These are phyloP conservation scores for Venturia asperata DNA, from an alignment of 2,329 filamentous ascomycete species.

Conservation along the genomic window DNA sequence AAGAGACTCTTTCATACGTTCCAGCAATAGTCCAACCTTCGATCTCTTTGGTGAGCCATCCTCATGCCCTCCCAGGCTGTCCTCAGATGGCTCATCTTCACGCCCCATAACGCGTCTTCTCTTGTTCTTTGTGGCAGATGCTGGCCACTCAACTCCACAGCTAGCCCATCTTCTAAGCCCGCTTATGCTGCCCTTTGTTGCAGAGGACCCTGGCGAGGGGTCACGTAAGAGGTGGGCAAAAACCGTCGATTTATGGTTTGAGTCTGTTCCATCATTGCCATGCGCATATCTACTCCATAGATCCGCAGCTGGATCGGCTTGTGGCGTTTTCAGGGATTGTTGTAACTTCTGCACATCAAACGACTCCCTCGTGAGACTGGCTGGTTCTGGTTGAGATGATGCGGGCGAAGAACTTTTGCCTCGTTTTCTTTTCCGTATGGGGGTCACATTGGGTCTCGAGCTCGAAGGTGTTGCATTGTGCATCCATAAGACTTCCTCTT, in stretches of 20 bases:
- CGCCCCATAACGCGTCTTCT: constrained; percentile 18
- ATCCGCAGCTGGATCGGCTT: constrained; percentile 41
- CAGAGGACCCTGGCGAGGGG: constrained; percentile 39
- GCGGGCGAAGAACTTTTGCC: constrained; percentile 42
- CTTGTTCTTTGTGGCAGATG: constrained; percentile 36
- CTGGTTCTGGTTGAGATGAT: constrained; percentile 34
- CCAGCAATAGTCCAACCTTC: constrained; percentile 31
- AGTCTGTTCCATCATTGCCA: constrained; percentile 8
- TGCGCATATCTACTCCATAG: constrained; percentile 40
- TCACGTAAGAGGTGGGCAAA: constrained; percentile 41
- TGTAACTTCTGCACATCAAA: constrained; percentile 25
- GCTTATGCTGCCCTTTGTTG: constrained; percentile 39
- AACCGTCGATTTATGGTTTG: constrained; percentile 10
- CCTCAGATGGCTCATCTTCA: constrained; percentile 28
- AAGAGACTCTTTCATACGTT: constrained; percentile 41
- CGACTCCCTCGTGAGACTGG: constrained; percentile 23
- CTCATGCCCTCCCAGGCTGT: constrained; percentile 23
- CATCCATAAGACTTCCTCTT: constrained; percentile 56
- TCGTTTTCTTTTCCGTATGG: constrained; percentile 36
- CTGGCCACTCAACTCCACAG: constrained; percentile 44
- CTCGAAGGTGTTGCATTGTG: constrained; percentile 30
- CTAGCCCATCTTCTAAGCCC: constrained; percentile 45
- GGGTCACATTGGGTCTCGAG: constrained; percentile 13
- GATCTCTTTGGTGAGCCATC: constrained; percentile 24
- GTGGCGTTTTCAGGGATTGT: constrained; percentile 34